phyloP scores from a whole-genome alignment of 1,284 basidiomycete species.

The Ustilago esculenta region DNA sequence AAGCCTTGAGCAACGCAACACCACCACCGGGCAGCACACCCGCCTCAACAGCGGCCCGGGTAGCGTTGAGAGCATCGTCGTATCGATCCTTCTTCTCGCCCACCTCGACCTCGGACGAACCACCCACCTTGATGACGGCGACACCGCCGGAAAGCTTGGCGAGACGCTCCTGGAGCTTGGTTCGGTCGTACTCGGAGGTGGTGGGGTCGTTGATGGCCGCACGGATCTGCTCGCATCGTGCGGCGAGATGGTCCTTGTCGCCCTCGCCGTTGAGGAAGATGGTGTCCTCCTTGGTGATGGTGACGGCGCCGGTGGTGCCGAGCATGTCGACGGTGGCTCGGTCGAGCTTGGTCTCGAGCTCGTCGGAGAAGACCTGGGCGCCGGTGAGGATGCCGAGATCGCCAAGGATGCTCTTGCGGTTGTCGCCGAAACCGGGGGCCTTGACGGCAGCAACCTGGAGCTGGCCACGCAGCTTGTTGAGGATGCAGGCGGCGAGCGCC shows the following conservation, averaged over 20 bases:
- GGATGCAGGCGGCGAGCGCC: constrained; percentile 93
- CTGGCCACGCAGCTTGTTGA: constrained; percentile 98
- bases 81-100: constrained; percentile 99
- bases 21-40: constrained; percentile 93
- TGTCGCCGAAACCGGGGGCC: constrained; percentile 98
- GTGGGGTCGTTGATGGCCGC: constrained; percentile 81
- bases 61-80: constrained; percentile 96
- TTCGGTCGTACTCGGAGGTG: constrained; percentile 92
- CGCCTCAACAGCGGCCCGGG: constrained; percentile 96
- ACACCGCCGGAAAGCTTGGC: constrained; percentile 96
- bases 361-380: constrained; percentile 96
- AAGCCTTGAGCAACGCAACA: constrained; percentile 89
- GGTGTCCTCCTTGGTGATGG: constrained; percentile 98
- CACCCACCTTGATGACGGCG: constrained; percentile 97
- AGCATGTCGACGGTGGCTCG: constrained; percentile 88
- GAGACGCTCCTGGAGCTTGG: constrained; percentile 94
- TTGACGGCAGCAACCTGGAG: constrained; percentile 92
- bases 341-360: constrained; percentile 97
- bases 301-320: constrained; percentile 88
- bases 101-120: constrained; percentile 92
- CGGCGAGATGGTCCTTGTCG: constrained; percentile 59
- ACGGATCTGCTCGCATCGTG: constrained; percentile 89
- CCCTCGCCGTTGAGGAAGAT: constrained; percentile 90
- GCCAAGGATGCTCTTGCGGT: constrained; percentile 96
- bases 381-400: constrained; percentile 97